These are phyloP conservation scores for Paraleonurus japonicus DNA, from an alignment of 257 asterid genomes.

Conservation along the genomic window DNA sequence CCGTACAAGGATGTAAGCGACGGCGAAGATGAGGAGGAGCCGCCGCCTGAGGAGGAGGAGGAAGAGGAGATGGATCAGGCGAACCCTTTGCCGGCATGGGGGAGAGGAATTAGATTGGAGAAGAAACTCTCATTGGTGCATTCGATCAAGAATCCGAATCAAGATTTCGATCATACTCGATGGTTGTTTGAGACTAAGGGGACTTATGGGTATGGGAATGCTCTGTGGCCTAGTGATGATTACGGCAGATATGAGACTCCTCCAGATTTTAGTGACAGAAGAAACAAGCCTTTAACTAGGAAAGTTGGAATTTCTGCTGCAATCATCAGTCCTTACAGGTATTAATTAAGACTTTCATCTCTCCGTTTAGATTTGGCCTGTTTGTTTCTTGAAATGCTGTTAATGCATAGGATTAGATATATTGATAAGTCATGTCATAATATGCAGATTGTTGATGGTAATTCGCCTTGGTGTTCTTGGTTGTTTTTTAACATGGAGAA, in stretches of 20 bases:
- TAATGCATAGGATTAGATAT: too few species aligned
- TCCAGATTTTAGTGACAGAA: constrained; percentile 73
- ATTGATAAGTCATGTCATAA: background rate
- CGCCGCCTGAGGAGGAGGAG: constrained; percentile 52
- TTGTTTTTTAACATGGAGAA: constrained; percentile 82
- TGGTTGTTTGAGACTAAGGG: constrained; percentile 97
- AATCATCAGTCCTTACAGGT: constrained; percentile 90
- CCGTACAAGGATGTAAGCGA: constrained; percentile 46
- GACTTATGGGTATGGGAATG: constrained; percentile 96
- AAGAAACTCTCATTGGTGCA: constrained; percentile 82
- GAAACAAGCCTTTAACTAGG: constrained; percentile 82
- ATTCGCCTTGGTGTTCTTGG: constrained; percentile 73
- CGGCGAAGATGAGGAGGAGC: constrained; percentile 48
- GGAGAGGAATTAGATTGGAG: constrained; percentile 52
- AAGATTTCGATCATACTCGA: constrained; percentile 74
- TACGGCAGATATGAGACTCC: constrained; percentile 58
- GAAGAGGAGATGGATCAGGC: constrained; percentile 68
- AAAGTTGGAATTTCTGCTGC: constrained; percentile 84
- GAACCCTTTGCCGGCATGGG: constrained; percentile 60
- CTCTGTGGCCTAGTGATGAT: constrained; percentile 85
- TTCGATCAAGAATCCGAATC: constrained; percentile 81
- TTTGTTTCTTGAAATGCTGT: background rate
- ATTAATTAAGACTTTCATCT: background rate
- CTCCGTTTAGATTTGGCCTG: background rate
- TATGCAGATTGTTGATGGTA: constrained; percentile 67